phyloP scores from a whole-genome alignment of 106 monocot genomes.

The Phalaenopsis equestris region DNA sequence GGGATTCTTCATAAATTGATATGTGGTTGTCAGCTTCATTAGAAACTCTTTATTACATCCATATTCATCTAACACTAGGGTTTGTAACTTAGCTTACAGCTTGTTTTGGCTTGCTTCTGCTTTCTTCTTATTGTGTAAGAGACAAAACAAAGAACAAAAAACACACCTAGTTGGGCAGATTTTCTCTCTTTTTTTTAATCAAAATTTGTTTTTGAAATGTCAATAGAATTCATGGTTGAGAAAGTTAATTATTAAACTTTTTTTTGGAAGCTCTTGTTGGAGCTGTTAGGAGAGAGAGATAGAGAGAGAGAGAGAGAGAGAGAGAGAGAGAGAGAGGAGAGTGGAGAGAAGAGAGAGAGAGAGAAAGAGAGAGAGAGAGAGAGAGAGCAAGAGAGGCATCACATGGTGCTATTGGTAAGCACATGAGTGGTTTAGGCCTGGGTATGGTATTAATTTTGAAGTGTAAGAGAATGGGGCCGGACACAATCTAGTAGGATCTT shows the following conservation, averaged over 20 bases:
- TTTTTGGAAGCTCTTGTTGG: no score
- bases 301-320: not conserved
- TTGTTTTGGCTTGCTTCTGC: not conserved
- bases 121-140: not conserved
- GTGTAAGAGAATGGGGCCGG: not conserved
- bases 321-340: not conserved
- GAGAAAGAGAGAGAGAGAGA: not conserved
- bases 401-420: not conserved
- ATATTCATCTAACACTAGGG: not conserved
- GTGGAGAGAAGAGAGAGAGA: no score
- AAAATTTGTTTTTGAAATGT: not conserved
- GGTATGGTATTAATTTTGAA: not conserved
- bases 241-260: no score
- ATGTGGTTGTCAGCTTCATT: not conserved
- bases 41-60: not conserved
- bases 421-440: not conserved
- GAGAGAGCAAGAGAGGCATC: conserved; percentile 4
- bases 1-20: not conserved
- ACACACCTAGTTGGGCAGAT: no score
- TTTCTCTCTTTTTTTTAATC: no score
- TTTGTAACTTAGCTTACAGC: not conserved
- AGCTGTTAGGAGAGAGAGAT: not conserved
- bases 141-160: not conserved
- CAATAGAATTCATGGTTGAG: not conserved
- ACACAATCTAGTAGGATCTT: not conserved